These are phyloP conservation scores for Barnettozyma siamensis DNA, from an alignment of 805 yeast genomes.

Conservation along the genomic window DNA sequence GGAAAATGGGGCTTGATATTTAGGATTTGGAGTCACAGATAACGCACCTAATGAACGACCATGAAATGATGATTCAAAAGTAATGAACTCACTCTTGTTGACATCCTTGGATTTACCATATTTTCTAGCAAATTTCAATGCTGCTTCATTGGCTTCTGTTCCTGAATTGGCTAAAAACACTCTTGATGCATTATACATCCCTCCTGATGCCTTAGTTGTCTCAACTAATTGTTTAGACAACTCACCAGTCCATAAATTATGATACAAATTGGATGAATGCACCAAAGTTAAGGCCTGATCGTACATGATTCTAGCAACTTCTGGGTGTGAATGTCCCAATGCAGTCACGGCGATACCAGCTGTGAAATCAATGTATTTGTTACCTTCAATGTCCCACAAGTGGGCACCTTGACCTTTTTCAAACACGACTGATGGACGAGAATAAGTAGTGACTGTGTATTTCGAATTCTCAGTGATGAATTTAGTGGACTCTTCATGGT, in stretches of 20 bases:
- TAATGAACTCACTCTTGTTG: constrained; percentile 67
- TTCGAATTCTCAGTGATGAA: constrained; percentile 31
- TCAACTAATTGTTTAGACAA: constrained; percentile 66
- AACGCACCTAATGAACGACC: constrained; percentile 94
- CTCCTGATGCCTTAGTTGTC: constrained; percentile 65
- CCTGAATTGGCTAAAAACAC: constrained; percentile 73
- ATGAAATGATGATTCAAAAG: constrained; percentile 89
- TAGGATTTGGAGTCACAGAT: constrained; percentile 86
- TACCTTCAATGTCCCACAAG: constrained; percentile 74
- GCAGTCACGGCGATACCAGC: constrained; percentile 98
- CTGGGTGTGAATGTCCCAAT: constrained; percentile 80
- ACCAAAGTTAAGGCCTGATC: constrained; percentile 70
- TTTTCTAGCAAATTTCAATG: constrained; percentile 75
- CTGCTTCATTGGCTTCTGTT: constrained; percentile 77
- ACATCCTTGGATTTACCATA: constrained; percentile 54
- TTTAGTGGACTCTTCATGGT: constrained; percentile 25
- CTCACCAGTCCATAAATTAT: constrained; percentile 79
- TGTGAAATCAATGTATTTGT: constrained; percentile 80
- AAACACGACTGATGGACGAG: constrained; percentile 71
- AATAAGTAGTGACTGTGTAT: constrained; percentile 69
- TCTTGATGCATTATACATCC: constrained; percentile 72
- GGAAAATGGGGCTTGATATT: constrained; percentile 86
- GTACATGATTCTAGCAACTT: constrained; percentile 60
- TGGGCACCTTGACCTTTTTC: constrained; percentile 78
- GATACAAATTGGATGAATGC: constrained; percentile 82